Percentiles rank a stretch among this genome's conserved stretches.
These are phyloP conservation scores for Termitomyces bulborhizus DNA, from an alignment of 768 basidiomycete genomes.

Conservation along the genomic window DNA sequence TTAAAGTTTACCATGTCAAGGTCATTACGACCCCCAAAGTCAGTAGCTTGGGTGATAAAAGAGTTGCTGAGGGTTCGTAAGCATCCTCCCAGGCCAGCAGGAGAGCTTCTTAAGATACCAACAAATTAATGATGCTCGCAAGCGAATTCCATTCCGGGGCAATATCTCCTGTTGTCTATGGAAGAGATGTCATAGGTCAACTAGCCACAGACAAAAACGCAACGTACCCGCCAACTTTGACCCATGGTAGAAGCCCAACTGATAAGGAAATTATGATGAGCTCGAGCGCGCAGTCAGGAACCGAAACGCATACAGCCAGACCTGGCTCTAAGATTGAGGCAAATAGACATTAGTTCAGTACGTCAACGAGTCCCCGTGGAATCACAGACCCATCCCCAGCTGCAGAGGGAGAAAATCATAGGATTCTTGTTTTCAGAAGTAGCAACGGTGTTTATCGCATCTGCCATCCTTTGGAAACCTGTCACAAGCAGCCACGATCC, in stretches of 20 bases:
- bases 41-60: constrained; percentile 56
- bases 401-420: constrained; percentile 53
- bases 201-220: background rate
- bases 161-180: constrained; percentile 50
- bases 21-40: constrained; percentile 64
- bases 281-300: background rate
- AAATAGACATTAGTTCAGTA: background rate
- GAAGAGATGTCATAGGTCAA: background rate
- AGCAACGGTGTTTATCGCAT: constrained; percentile 46
- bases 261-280: background rate
- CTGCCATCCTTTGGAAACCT: constrained; percentile 52
- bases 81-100: background rate
- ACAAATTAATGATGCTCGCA: constrained; percentile 56
- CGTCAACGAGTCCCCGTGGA: background rate
- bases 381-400: constrained; percentile 55
- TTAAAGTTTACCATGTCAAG: constrained; percentile 50
- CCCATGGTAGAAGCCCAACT: constrained; percentile 53
- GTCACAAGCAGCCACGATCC: background rate
- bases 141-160: constrained; percentile 49
- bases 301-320: constrained; percentile 34
- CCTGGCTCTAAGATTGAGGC: constrained; percentile 37
- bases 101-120: constrained; percentile 1
- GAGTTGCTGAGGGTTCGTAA: constrained; percentile 41
- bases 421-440: constrained; percentile 38
- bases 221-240: constrained; percentile 59